Conservation (phyloP, 305 asterid species). For the Ilex paraguariensis region DNA sequence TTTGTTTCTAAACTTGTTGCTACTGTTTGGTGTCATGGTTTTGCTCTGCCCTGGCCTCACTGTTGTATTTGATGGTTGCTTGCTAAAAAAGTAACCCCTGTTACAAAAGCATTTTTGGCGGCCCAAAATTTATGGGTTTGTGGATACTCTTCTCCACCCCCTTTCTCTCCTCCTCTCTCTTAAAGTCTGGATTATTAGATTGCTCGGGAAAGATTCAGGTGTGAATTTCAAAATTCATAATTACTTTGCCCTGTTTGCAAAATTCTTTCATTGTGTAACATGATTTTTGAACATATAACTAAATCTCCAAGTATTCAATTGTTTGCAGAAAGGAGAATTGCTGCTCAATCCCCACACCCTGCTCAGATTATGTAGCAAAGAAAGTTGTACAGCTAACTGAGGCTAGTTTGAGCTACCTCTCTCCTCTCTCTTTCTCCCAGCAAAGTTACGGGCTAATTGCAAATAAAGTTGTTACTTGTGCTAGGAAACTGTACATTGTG, state of each 20-base stretch:
- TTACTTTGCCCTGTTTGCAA: too few species aligned
- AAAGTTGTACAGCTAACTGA: conserved; percentile 89
- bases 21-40: too few species aligned
- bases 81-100: too few species aligned
- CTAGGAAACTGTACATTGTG: conserved; percentile 76
- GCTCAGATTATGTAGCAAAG: conserved; percentile 45
- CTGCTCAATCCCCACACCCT: conserved; percentile 52
- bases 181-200: too few species aligned
- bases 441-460: conserved; percentile 31
- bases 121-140: too few species aligned
- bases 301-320: not conserved
- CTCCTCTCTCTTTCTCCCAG: conserved; percentile 21
- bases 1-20: too few species aligned
- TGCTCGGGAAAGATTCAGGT: too few species aligned
- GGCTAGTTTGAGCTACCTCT: conserved; percentile 62
- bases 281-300: not conserved
- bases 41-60: not conserved
- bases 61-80: not conserved
- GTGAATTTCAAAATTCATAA: too few species aligned
- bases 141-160: too few species aligned
- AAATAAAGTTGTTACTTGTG: conserved; percentile 76
- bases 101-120: too few species aligned
- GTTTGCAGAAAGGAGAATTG: conserved; percentile 77
- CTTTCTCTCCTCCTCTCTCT: too few species aligned
- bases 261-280: too few species aligned